These are phyloP conservation scores for Erysimum cheiri DNA, from an alignment of 441 rosid species.

Conservation along the genomic window DNA sequence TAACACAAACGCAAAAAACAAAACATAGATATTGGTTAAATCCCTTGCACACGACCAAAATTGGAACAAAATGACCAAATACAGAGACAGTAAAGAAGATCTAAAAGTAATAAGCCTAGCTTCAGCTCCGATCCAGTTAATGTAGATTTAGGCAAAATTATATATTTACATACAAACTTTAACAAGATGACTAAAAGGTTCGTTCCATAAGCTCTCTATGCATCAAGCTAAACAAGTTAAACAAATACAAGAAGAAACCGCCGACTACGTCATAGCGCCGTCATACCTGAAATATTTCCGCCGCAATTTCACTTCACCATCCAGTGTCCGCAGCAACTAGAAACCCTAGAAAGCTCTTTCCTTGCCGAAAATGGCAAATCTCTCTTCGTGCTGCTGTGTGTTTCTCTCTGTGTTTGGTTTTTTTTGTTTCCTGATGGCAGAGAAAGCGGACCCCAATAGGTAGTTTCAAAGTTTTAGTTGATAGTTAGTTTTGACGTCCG, in stretches of 20 bases:
- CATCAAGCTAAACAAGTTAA: conserved; percentile 20
- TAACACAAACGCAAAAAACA: conserved; percentile 19
- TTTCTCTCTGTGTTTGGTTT: conserved; percentile 20
- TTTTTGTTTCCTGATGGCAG: conserved; percentile 16
- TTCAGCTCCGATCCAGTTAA: conserved; percentile 11
- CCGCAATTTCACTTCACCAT: conserved; percentile 19
- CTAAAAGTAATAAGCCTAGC: conserved; percentile 16
- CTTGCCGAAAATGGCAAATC: conserved; percentile 34
- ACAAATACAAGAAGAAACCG: conserved; percentile 18
- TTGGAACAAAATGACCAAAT: background rate
- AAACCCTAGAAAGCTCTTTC: conserved; percentile 26
- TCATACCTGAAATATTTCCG: conserved; percentile 38
- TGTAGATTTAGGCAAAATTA: conserved; percentile 22
- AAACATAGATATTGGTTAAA: background rate
- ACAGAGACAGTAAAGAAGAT: conserved; percentile 31
- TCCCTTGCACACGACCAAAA: background rate
- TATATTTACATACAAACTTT: background rate
- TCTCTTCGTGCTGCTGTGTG: conserved; percentile 29
- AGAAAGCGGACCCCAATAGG: conserved; percentile 50
- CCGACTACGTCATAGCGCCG: conserved; percentile 15
- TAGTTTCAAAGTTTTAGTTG: conserved; percentile 49
- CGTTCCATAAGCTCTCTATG: background rate
- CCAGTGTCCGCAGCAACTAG: conserved; percentile 8
- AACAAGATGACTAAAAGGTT: conserved; percentile 3
- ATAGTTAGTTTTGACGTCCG: conserved; percentile 57